A percentile compares a stretch with the other conserved stretches of the same genome.
Conservation (phyloP, 768 basidiomycete genomes). For the Psilocybe cubensis region DNA sequence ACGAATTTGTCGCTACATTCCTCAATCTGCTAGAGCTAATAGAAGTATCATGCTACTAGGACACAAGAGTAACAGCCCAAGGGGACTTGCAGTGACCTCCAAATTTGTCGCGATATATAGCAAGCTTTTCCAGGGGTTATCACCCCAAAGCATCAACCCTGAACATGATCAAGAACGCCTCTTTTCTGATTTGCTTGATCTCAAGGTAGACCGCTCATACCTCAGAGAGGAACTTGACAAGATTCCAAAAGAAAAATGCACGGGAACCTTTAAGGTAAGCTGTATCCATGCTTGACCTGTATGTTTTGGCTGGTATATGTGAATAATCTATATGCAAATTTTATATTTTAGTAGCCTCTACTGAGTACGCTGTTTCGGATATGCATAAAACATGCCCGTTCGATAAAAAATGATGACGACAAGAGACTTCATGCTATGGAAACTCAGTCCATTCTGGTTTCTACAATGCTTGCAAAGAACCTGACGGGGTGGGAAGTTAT, state of each 20-base stretch:
- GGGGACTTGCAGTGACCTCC: conserved; percentile 33
- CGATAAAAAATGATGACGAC: conserved; percentile 35
- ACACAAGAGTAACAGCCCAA: neutral
- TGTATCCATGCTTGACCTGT: conserved; percentile 8
- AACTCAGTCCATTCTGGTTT: conserved; percentile 50
- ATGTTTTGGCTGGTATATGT: too few relatives aligned
- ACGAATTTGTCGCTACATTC: neutral
- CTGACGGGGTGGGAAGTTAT: conserved; percentile 74
- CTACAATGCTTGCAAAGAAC: conserved; percentile 57
- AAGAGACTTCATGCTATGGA: conserved; percentile 51
- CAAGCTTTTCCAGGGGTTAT: conserved; percentile 55
- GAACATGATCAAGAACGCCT: conserved; percentile 48
- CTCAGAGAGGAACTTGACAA: conserved; percentile 42
- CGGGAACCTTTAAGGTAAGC: conserved; percentile 55
- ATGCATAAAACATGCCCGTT: conserved; percentile 45
- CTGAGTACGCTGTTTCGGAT: conserved; percentile 51
- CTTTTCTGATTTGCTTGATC: conserved; percentile 54
- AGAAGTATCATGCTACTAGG: neutral
- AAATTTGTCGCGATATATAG: conserved; percentile 51
- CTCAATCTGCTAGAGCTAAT: too few relatives aligned
- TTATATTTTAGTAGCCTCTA: conserved; percentile 48
- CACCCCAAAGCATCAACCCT: conserved; percentile 46
- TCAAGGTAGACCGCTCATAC: conserved; percentile 55
- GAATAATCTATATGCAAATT: too few relatives aligned
- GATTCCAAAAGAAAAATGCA: conserved; percentile 51